These are phyloP conservation scores for Penicillium silybi DNA, from an alignment of 495 filamentous ascomycete species.

Conservation along the genomic window DNA sequence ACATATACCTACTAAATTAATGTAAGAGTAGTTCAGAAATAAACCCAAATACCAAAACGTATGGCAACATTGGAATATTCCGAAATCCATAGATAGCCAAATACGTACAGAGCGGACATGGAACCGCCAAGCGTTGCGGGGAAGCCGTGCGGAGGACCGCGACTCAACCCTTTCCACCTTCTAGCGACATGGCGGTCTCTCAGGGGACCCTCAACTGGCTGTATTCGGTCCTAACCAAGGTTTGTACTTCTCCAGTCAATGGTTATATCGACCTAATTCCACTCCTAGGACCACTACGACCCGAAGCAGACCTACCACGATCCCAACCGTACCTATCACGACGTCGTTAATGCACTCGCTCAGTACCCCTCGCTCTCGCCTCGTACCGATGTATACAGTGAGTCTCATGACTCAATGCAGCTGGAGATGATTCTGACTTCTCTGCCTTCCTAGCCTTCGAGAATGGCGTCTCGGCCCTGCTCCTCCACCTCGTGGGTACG, in stretches of 20 bases:
- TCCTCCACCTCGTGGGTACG: slow-evolving; percentile 82
- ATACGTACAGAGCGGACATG: too few relatives aligned
- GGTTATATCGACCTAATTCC: not conserved
- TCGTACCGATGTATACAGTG: slow-evolving; percentile 96
- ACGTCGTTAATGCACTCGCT: slow-evolving; percentile 77
- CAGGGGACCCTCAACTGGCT: slow-evolving; percentile 93
- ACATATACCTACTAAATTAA: too few relatives aligned
- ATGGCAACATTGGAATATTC: too few relatives aligned
- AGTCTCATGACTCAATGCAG: slow-evolving; percentile 16
- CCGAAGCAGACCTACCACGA: slow-evolving; percentile 88
- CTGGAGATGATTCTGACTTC: not conserved
- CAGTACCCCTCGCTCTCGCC: slow-evolving; percentile 81
- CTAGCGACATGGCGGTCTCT: slow-evolving; percentile 63
- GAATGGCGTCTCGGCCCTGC: slow-evolving; percentile 79
- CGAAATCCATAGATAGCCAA: too few relatives aligned
- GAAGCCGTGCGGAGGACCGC: slow-evolving; percentile 20
- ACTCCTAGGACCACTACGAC: slow-evolving; percentile 79
- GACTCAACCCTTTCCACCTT: slow-evolving; percentile 6
- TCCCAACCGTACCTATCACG: slow-evolving; percentile 86
- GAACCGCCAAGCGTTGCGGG: slow-evolving; percentile 20
- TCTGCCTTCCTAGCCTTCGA: slow-evolving; percentile 64
- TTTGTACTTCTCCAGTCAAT: slow-evolving; percentile 28
- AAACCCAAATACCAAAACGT: too few relatives aligned
- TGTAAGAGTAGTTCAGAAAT: too few relatives aligned
- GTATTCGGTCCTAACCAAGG: slow-evolving; percentile 81